Evolutionary conservation across 1,284 basidiomycete genomes (phyloP).

Genomic region (Ustilago vetiveriae): DNA sequence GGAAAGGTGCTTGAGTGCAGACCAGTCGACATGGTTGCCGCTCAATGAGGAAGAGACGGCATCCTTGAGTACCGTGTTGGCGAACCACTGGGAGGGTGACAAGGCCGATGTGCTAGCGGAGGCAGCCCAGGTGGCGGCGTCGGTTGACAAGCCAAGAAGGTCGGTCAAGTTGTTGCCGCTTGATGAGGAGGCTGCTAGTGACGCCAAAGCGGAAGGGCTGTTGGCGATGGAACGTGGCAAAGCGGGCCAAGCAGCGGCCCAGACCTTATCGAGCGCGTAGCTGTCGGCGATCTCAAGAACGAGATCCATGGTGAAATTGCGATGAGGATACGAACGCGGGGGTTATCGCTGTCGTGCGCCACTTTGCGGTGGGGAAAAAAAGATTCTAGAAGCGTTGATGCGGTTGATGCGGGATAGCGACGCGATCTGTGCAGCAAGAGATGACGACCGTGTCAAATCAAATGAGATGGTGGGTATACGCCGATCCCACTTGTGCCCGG

Average conservation of each 20-base stretch:
- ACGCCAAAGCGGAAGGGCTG: constrained; percentile 28
- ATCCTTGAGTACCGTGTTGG: constrained; percentile 33
- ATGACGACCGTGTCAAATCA: too few relatives aligned
- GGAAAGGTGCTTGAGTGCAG: constrained; percentile 29
- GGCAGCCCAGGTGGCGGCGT: constrained; percentile 32
- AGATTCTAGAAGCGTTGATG: background rate
- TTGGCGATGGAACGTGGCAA: constrained; percentile 41
- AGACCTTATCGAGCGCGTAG: constrained; percentile 79
- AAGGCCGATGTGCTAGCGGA: constrained; percentile 32
- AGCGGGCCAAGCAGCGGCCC: constrained; percentile 77
- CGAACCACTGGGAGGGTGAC: constrained; percentile 23
- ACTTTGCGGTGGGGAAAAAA: background rate
- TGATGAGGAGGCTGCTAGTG: constrained; percentile 44
- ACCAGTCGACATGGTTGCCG: constrained; percentile 37
- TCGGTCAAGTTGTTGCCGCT: constrained; percentile 27
- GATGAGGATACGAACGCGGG: background rate
- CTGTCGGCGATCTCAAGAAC: constrained; percentile 79
- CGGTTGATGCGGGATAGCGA: too few relatives aligned
- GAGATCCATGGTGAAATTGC: constrained; percentile 76
- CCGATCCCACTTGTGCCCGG: too few relatives aligned
- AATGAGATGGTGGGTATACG: constrained; percentile 5
- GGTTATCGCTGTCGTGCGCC: background rate
- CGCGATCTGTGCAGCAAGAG: too few relatives aligned
- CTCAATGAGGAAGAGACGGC: constrained; percentile 26
- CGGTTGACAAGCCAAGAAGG: constrained; percentile 10